phyloP scores from a whole-genome alignment of 2,329 filamentous ascomycete genomes.

The Phyllosticta paracitricarpa region DNA sequence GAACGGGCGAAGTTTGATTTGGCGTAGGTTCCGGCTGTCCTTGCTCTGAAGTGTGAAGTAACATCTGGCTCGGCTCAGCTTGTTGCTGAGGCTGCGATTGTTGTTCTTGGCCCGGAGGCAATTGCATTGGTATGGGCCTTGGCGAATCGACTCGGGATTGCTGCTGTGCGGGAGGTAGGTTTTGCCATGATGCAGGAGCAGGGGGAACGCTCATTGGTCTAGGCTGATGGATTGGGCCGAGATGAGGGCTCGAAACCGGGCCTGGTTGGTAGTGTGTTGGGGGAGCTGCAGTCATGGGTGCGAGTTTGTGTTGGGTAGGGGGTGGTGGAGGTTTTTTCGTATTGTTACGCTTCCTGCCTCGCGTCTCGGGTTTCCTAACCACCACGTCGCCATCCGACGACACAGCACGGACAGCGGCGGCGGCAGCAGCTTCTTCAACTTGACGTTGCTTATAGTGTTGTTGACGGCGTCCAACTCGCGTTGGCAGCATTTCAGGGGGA shows the following conservation, averaged over 20 bases:
- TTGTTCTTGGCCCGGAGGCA: neutral
- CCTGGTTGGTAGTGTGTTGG: neutral
- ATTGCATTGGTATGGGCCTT: neutral
- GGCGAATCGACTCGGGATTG: neutral
- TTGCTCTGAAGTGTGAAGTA: neutral
- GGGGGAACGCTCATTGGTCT: neutral
- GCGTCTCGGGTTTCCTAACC: slow-evolving; percentile 2
- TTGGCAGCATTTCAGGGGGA: slow-evolving; percentile 30
- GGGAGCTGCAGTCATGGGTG: neutral
- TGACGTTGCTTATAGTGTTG: slow-evolving; percentile 5
- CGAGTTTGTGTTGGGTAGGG: slow-evolving; percentile 2
- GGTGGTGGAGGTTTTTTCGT: slow-evolving; percentile 6
- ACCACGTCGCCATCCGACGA: neutral
- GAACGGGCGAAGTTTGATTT: neutral
- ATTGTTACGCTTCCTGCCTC: slow-evolving; percentile 9
- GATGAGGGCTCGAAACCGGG: neutral
- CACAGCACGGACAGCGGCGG: neutral
- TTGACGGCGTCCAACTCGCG: slow-evolving; percentile 4
- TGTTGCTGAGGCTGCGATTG: neutral
- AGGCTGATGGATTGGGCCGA: neutral
- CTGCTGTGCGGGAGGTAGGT: neutral
- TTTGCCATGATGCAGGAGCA: neutral
- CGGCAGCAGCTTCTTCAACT: neutral
- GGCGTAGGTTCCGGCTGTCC: neutral
- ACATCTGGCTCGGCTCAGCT: neutral